Evolutionary conservation across 2,329 filamentous ascomycete species (phyloP).

Genomic region (Fusarium tricinctum): DNA sequence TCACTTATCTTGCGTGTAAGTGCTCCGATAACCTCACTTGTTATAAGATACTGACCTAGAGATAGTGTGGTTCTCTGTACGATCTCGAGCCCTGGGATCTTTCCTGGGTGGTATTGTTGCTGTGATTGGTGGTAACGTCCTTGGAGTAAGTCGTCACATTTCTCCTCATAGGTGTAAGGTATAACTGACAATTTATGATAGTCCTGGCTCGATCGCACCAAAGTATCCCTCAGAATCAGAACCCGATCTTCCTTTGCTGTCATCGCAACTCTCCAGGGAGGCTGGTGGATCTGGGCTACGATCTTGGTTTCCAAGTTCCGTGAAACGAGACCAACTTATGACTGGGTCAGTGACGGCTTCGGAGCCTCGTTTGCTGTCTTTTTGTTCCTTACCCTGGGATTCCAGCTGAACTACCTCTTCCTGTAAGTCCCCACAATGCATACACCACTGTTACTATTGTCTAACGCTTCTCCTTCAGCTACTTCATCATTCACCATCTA

Average conservation of each 20-base stretch:
- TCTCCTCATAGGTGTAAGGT: not conserved
- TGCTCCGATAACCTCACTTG: not conserved
- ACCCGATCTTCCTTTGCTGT: conserved; percentile 68
- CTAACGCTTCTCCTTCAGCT: conserved; percentile 57
- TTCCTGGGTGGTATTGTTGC: conserved; percentile 78
- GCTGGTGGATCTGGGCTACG: conserved; percentile 80
- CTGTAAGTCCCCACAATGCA: conserved; percentile 60
- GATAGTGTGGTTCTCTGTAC: conserved; percentile 76
- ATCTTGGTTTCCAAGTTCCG: conserved; percentile 73
- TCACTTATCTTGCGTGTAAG: conserved; percentile 69
- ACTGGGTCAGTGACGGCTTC: conserved; percentile 75
- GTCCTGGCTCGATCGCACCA: conserved; percentile 71
- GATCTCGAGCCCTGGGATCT: conserved; percentile 76
- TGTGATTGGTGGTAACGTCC: conserved; percentile 73
- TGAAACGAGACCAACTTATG: conserved; percentile 69
- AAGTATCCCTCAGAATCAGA: conserved; percentile 66
- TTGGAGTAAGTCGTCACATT: conserved; percentile 64
- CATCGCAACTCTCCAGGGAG: conserved; percentile 72
- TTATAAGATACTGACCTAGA: not conserved
- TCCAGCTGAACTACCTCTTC: conserved; percentile 81
- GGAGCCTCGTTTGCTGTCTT: conserved; percentile 76
- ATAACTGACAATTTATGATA: conserved; percentile 29
- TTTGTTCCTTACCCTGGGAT: conserved; percentile 75
- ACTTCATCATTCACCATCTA: conserved; percentile 78
- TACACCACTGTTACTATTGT: accelerated